Conservation (phyloP, 2,329 filamentous ascomycete genomes). For the Cercospora sp. region DNA sequence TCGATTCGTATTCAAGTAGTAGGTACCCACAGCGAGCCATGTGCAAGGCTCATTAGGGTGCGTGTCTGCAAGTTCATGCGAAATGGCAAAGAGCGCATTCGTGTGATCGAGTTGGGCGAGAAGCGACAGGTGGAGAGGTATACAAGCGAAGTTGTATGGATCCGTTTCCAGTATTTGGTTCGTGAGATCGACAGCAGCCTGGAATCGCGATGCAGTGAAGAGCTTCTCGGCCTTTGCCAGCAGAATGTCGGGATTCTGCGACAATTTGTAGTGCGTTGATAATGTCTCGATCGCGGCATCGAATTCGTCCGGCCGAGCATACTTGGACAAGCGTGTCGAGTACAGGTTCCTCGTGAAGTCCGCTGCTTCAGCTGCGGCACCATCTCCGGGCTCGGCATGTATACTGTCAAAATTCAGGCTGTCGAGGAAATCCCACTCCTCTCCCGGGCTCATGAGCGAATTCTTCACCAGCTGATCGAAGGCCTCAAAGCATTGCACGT, state of each 20-base stretch:
- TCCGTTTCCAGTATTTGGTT: conserved; percentile 78
- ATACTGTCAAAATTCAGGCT: conserved; percentile 89
- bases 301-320: conserved; percentile 81
- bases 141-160: conserved; percentile 83
- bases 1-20: conserved; percentile 86
- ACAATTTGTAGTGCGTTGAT: conserved; percentile 88
- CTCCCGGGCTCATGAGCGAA: conserved; percentile 81
- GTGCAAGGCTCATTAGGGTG: conserved; percentile 88
- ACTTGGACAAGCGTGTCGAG: conserved; percentile 92
- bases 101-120: conserved; percentile 83
- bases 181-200: conserved; percentile 80
- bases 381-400: conserved; percentile 56
- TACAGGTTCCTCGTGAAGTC: conserved; percentile 96
- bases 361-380: conserved; percentile 77
- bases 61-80: conserved; percentile 88
- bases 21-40: conserved; percentile 92
- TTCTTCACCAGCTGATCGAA: conserved; percentile 99
- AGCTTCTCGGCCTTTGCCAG: conserved; percentile 86
- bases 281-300: conserved; percentile 84
- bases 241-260: conserved; percentile 83
- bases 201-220: conserved; percentile 92
- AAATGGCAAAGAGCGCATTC: conserved; percentile 85
- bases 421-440: conserved; percentile 87
- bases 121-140: conserved; percentile 88
- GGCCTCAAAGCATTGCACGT: conserved; percentile 96